Evolutionary conservation across 2,329 filamentous ascomycete genomes (phyloP).

Genomic region (Hypoxylon rubiginosum): DNA sequence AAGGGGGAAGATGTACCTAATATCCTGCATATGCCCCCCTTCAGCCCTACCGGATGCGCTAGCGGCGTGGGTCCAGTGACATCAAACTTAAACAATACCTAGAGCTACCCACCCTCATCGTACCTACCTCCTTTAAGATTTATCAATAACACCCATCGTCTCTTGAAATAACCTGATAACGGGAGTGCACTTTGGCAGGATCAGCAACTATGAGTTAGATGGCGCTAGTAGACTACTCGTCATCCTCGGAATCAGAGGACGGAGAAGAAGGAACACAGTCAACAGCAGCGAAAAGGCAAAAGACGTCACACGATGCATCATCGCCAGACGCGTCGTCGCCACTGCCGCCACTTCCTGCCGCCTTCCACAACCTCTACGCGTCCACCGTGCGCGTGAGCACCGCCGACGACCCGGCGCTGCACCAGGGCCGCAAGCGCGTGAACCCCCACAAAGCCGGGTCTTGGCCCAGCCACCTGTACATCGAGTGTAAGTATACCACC

Average conservation of each 20-base stretch:
- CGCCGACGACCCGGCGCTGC: constrained; percentile 84
- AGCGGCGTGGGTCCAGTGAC: constrained; percentile 6
- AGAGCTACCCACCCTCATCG: neutral
- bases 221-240: constrained; percentile 59
- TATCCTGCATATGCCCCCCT: constrained; percentile 1
- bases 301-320: constrained; percentile 37
- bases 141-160: neutral
- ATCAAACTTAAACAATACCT: constrained; percentile 4
- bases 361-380: constrained; percentile 92
- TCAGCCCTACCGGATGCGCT: constrained; percentile 32
- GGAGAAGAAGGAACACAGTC: constrained; percentile 26
- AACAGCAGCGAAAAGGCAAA: constrained; percentile 45
- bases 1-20: neutral
- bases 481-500: constrained; percentile 87
- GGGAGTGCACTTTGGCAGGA: constrained; percentile 2
- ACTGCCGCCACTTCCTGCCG: constrained; percentile 81
- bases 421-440: constrained; percentile 85
- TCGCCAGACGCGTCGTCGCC: constrained; percentile 5
- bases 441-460: constrained; percentile 88
- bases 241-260: constrained; percentile 48
- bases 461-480: constrained; percentile 93
- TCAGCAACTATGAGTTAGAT: constrained; percentile 34
- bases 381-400: constrained; percentile 82
- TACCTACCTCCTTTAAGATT: neutral
- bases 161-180: neutral